These are phyloP conservation scores for Naganishia onofrii DNA, from an alignment of 768 basidiomycete genomes.

Conservation along the genomic window DNA sequence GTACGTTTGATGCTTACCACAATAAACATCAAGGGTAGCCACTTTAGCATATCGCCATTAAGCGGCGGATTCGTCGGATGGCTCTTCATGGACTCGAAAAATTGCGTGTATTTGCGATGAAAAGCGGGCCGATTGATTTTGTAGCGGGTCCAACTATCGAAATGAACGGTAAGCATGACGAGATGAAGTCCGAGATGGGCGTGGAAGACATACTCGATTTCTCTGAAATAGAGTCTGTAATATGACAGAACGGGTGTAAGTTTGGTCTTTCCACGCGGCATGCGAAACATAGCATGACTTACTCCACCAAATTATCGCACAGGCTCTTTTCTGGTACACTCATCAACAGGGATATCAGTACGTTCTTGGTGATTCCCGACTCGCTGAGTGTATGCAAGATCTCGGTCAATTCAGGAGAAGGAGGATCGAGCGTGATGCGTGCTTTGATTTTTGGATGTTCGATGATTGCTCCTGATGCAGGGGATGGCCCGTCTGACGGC, in stretches of 20 bases:
- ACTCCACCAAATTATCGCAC: conserved; percentile 50
- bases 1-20: conserved; percentile 40
- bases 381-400: conserved; percentile 50
- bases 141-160: conserved; percentile 53
- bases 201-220: conserved; percentile 38
- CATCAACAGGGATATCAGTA: conserved; percentile 50
- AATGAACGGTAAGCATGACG: not conserved
- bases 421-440: conserved; percentile 28
- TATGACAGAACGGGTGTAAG: not conserved
- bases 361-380: conserved; percentile 49
- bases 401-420: conserved; percentile 40
- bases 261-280: not conserved
- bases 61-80: conserved; percentile 50
- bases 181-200: not conserved
- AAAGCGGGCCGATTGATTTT: conserved; percentile 52
- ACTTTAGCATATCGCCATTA: conserved; percentile 50
- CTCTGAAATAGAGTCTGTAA: conserved; percentile 35
- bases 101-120: conserved; percentile 47
- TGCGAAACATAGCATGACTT: not conserved
- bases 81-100: conserved; percentile 48
- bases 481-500: conserved; percentile 40
- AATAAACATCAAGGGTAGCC: conserved; percentile 52
- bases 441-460: conserved; percentile 17
- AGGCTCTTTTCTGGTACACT: conserved; percentile 50
- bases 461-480: conserved; percentile 41